Evolutionary conservation across 2,329 filamentous ascomycete genomes (phyloP), one percentile per base, ranked within the genome.

Genomic region (Emmonsiellopsis sp.): DNA sequence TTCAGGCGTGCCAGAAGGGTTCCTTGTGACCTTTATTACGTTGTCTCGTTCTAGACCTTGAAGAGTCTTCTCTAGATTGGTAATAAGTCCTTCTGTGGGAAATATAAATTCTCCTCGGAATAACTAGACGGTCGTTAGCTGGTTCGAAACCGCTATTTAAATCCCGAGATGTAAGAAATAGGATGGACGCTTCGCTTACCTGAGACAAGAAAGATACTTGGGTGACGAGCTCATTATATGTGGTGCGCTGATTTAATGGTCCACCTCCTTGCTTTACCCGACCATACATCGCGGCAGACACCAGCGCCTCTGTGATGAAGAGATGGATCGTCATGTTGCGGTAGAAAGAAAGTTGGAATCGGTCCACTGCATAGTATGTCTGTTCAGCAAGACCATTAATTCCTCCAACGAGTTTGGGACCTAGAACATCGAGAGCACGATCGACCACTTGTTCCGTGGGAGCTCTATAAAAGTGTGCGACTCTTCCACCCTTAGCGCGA

Each of bases 311-410:
- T 2, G 89, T 86, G 54, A 98, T 93, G 69, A 98, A 98, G 5
- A 98, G 80, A 66, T 98, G 93, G 57, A 98, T 98, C 0, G 92
- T 96, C 93, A 97, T 97, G 70, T 98, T 98, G 51, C 93, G 85
- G 72, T 98, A 98, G 70, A 98, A 98, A 0, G 90, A 95, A 8
- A 98, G 80, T 66, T 98, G 93, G 74, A 98, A 98, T 51, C 90
- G 82, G 68, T 98, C 93, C 40, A 96, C 90, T 4, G 93, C 93
- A 63, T 88, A 95, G 70, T 88, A 97, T 0, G 93, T 97, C 14
- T 88, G 88, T 67, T 98, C 93, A 0, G 87, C 86, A 5, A 98
- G 73, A 0, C 85, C 88, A 39, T 85, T 80, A 0, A 95, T 78
- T 4, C 85, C 76, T 4, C 91, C 89, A 0, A 98, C 90, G 1